Percentiles rank a stretch among this genome's conserved stretches.
Evolutionary conservation across 768 basidiomycete genomes (phyloP).

Genomic region (Termitomyces sp.): DNA sequence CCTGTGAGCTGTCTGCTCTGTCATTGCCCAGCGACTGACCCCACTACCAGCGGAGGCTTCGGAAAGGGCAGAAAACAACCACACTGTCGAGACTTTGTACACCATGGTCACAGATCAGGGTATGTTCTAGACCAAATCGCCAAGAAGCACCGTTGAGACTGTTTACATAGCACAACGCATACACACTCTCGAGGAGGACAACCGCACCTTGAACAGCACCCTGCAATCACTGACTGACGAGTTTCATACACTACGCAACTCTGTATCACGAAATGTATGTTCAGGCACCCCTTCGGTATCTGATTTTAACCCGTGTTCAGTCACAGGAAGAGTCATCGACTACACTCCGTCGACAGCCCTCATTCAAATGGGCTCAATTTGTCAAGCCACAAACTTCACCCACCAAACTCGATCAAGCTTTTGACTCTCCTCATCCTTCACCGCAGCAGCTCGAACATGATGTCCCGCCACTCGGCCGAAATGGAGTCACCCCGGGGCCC

Average conservation of each 20-base stretch:
- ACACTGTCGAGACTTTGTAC: constrained; percentile 63
- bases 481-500: constrained; percentile 23
- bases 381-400: constrained; percentile 75
- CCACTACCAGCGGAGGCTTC: constrained; percentile 46
- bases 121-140: constrained; percentile 21
- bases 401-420: constrained; percentile 54
- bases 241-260: constrained; percentile 36
- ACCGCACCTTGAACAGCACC: constrained; percentile 57
- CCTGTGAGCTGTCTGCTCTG: constrained; percentile 50
- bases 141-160: not conserved
- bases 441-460: constrained; percentile 78
- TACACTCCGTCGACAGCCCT: constrained; percentile 63
- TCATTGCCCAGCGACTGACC: constrained; percentile 2
- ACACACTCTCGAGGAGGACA: constrained; percentile 69
- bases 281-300: not conserved
- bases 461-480: constrained; percentile 28
- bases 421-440: constrained; percentile 76
- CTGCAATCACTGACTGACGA: constrained; percentile 67
- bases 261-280: constrained; percentile 35
- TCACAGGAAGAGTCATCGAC: constrained; percentile 27
- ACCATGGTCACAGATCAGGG: constrained; percentile 72
- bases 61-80: constrained; percentile 39
- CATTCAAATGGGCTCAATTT: constrained; percentile 87
- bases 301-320: constrained; percentile 6
- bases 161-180: constrained; percentile 56